Evolutionary conservation across 1,139 yeast genomes (phyloP).

Genomic region (Insectozyma bohioensis): DNA sequence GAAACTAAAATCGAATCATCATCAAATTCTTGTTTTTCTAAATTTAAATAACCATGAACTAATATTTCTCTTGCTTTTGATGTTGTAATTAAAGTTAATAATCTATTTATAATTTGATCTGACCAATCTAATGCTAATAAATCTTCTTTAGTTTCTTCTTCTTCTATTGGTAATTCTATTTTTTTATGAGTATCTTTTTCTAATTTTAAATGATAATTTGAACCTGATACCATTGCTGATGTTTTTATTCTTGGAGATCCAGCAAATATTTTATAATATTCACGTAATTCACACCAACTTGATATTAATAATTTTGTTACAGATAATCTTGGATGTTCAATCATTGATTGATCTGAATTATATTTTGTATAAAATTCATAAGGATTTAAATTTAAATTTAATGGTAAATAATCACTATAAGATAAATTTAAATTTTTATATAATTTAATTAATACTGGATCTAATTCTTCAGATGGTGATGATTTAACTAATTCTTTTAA

Average conservation of each 20-base stretch:
- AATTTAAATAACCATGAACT: slow-evolving; percentile 52
- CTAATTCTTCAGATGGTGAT: too few relatives aligned
- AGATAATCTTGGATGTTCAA: slow-evolving; percentile 35
- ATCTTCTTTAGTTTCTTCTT: slow-evolving; percentile 12
- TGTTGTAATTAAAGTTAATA: slow-evolving; percentile 37
- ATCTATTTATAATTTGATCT: slow-evolving; percentile 28
- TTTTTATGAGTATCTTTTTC: slow-evolving; percentile 42
- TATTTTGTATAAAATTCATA: slow-evolving; percentile 24
- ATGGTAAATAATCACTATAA: slow-evolving; percentile 10
- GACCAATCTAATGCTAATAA: slow-evolving; percentile 34
- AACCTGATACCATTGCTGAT: slow-evolving; percentile 39
- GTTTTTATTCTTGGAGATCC: slow-evolving; percentile 28
- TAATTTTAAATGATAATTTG: slow-evolving; percentile 36
- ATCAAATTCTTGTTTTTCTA: slow-evolving; percentile 22
- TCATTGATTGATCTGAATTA: slow-evolving; percentile 27
- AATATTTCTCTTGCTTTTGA: slow-evolving; percentile 63
- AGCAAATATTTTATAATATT: slow-evolving; percentile 44
- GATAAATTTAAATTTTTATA: slow-evolving; percentile 15
- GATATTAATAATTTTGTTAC: slow-evolving; percentile 48
- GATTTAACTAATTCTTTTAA: too few relatives aligned
- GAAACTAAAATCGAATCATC: slow-evolving; percentile 42
- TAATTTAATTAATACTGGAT: slow-evolving; percentile 8
- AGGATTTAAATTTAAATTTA: slow-evolving; percentile 17
- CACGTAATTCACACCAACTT: slow-evolving; percentile 54
- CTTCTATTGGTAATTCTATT: slow-evolving; percentile 18